Conservation (phyloP, 2,329 filamentous ascomycete species). For the Ciborinia camelliae region DNA sequence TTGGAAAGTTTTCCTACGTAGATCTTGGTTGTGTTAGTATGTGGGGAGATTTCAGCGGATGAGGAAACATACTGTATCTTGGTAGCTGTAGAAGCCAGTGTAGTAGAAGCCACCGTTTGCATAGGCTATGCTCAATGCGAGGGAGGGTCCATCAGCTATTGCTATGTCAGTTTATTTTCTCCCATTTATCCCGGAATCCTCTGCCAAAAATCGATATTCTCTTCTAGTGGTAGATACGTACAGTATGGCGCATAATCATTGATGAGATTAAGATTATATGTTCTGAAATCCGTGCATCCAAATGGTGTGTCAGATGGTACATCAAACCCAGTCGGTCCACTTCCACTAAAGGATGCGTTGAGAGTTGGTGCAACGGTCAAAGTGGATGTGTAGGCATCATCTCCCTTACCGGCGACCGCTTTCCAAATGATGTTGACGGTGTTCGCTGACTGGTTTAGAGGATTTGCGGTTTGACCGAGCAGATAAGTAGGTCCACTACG, state of each 20-base stretch:
- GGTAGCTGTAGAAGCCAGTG: constrained; percentile 63
- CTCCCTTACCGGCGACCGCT: constrained; percentile 50
- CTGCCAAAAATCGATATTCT: background rate
- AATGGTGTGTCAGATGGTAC: constrained; percentile 61
- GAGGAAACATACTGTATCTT: constrained; percentile 54
- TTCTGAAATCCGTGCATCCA: constrained; percentile 60
- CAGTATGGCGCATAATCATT: constrained; percentile 52
- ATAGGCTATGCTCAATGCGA: constrained; percentile 58
- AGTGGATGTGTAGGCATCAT: constrained; percentile 61
- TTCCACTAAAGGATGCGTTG: constrained; percentile 59
- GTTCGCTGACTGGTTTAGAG: constrained; percentile 36
- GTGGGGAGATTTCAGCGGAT: background rate
- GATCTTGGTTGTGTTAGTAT: constrained; percentile 40
- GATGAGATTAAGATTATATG: constrained; percentile 64
- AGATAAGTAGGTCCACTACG: constrained; percentile 58
- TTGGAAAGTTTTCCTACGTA: constrained; percentile 66
- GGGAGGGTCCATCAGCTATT: constrained; percentile 48
- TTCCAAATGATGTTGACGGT: constrained; percentile 57
- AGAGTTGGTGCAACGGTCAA: constrained; percentile 62
- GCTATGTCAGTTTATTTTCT: background rate
- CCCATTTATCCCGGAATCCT: background rate
- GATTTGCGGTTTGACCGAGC: constrained; percentile 47
- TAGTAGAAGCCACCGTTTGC: constrained; percentile 67
- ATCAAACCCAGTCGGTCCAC: constrained; percentile 58
- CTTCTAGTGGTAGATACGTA: constrained; percentile 19